A percentile compares a stretch with the other conserved stretches of the same genome.
Conservation (phyloP, 2,329 filamentous ascomycete species). For the Catunica adiposa region DNA sequence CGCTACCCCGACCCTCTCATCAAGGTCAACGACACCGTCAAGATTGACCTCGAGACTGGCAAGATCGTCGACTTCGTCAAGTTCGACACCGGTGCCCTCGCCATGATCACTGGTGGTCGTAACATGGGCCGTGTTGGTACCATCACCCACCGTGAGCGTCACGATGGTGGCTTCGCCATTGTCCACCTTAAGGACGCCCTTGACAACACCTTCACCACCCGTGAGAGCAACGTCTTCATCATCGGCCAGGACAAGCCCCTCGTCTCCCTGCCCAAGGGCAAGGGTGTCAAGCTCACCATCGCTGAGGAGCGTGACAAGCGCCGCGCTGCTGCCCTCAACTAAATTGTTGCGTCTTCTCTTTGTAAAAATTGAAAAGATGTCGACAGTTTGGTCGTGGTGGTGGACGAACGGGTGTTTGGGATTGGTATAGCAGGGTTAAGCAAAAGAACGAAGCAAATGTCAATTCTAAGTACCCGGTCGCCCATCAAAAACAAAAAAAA, state of each 20-base stretch:
- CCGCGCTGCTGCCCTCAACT: slow-evolving; percentile 47
- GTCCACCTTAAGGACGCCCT: slow-evolving; percentile 99
- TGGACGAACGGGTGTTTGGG: not conserved
- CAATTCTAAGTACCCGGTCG: slow-evolving; percentile 1
- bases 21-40: slow-evolving; percentile 99
- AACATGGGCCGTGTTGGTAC: slow-evolving; percentile 99
- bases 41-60: slow-evolving; percentile 92
- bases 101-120: slow-evolving; percentile 98
- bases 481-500: slow-evolving; percentile 7
- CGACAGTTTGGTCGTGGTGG: not conserved
- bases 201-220: slow-evolving; percentile 99
- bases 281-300: slow-evolving; percentile 99
- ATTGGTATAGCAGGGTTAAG: not conserved
- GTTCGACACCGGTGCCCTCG: slow-evolving; percentile 96
- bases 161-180: slow-evolving; percentile 99
- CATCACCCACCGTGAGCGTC: slow-evolving; percentile 98
- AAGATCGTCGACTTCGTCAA: slow-evolving; percentile 97
- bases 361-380: not conserved
- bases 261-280: slow-evolving; percentile 99
- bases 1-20: slow-evolving; percentile 96
- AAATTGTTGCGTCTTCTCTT: slow-evolving; percentile 21
- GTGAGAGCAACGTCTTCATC: slow-evolving; percentile 99
- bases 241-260: slow-evolving; percentile 98
- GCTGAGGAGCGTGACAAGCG: slow-evolving; percentile 98
- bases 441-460: not conserved